Evolutionary conservation across 2,329 filamentous ascomycete species (phyloP), one percentile per base, ranked within the genome.

Genomic region (Fusarium mangiferae): DNA sequence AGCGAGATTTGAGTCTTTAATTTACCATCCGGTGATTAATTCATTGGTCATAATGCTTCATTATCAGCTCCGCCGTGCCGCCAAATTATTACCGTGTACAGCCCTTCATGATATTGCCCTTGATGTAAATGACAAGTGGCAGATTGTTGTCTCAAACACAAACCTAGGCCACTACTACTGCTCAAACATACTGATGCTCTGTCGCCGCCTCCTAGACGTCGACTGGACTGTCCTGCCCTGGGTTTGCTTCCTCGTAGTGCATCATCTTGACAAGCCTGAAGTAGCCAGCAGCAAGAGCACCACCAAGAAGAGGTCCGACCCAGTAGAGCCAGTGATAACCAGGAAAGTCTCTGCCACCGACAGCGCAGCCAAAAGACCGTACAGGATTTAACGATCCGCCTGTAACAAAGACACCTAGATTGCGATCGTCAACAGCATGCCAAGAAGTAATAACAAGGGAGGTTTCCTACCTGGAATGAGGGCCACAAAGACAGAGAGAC

Each of bases 401-500:
- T 4, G 85, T 85, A 45, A 83, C 75, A 18, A 68, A 71, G 1
- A 77, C 75, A 3, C 75, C 75, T 77, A 13, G 18, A 15, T 18
- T 13, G 13, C 3, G 13, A 10, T 4, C 17, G 24, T 75, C 6
- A 85, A 59, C 80, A 79, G 6, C 82, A 78, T 46, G 80, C 11
- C 73, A n/a, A 72, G 69, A 41, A 13, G n/a, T 7, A 35, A n/a
- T 18, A 9, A 46, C 6, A 3, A 17, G 10, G 8, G 7, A 2
- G 13, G 17, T 2, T 48, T 33, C 71, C 45, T 70, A 76, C 75
- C 75, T 54, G 75, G 75, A 22, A 85, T 78, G 74, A 85, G 78
- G 5, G 81, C 82, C 30, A 93, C 85, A 78, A 94, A 93, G 35
- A 94, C 84, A 0, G 91, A 83, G 8, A 93, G 79, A 0, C 92